These are phyloP conservation scores for Candida frijolesensis DNA, from an alignment of 1,139 yeast species.

Conservation along the genomic window DNA sequence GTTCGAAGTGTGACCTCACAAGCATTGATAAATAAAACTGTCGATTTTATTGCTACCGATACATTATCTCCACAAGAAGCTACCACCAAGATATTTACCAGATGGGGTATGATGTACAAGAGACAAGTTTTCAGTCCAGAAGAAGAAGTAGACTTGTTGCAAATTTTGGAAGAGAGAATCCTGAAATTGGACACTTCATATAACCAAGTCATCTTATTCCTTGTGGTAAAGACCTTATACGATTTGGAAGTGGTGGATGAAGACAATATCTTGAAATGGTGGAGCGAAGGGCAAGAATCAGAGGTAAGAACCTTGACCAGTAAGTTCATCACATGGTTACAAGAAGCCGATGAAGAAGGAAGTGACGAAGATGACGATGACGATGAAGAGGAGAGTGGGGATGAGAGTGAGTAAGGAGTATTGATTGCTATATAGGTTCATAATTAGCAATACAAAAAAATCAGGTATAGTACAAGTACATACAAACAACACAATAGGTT, in stretches of 20 bases:
- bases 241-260: slow-evolving; percentile 83
- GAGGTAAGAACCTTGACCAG: slow-evolving; percentile 59
- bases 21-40: slow-evolving; percentile 69
- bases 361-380: slow-evolving; percentile 61
- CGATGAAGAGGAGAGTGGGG: slow-evolving; percentile 12
- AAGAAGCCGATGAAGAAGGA: slow-evolving; percentile 81
- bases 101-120: slow-evolving; percentile 79
- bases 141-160: slow-evolving; percentile 76
- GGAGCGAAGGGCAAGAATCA: slow-evolving; percentile 54
- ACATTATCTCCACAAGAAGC: slow-evolving; percentile 79
- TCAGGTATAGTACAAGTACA: too few relatives aligned
- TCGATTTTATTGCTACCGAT: slow-evolving; percentile 72
- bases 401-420: background rate
- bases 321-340: slow-evolving; percentile 85
- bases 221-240: slow-evolving; percentile 69
- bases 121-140: slow-evolving; percentile 80
- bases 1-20: slow-evolving; percentile 80
- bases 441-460: too few relatives aligned
- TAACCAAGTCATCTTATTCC: slow-evolving; percentile 58
- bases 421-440: too few relatives aligned
- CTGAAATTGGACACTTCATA: slow-evolving; percentile 28
- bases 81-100: slow-evolving; percentile 66
- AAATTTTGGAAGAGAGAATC: slow-evolving; percentile 56
- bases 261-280: slow-evolving; percentile 79
- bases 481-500: too few relatives aligned